Base-by-base conservation (phyloP, 2,329 filamentous ascomycete species). In the Fusarium paranaense region DNA sequence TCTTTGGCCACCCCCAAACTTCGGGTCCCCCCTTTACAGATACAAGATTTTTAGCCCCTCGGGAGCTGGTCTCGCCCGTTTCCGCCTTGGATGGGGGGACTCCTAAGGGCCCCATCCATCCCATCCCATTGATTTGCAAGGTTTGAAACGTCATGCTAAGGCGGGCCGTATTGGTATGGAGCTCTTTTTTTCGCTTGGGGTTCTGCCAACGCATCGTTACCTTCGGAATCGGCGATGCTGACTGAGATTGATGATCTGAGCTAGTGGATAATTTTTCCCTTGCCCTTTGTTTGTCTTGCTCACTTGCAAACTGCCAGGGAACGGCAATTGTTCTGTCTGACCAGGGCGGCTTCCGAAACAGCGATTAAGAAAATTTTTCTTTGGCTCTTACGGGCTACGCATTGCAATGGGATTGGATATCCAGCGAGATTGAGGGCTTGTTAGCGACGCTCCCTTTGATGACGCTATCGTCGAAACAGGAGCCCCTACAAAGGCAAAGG, bases 221-320 rank as follows among this genome's bases (percentile, higher is more conserved):
- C 45, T 65, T 63, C 35, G 32, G 42, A 18, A 67, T 74, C 72
- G 72, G 65, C 69, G 72, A 74, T 75, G 70, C 47, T 67, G 35
- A 67, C 68, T 59, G 65, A 66, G 69, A 35, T 70, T 47, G 64
- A 72, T 73, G 72, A 74, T 73, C 69, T 70, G 69, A 70, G 71
- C 67, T 61, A 62, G 70, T 73, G 71, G 71, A 63, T 47, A 67
- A 40, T 33, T 33, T 40, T 30, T 42, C 32, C 32, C 37, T 30
- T 56, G 22, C 18, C 56, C 22, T 27, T 40, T 25, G 42, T 27
- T 47, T 56, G 33, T 54, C 35, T 61, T 30, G 52, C 22, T 40
- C n/a, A 11, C 32, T 67, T 56, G 22, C 32, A 57, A 38, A 54
- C 59, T 66, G 14, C 22, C 52, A 62, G 47, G 61, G 66, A 58